phyloP scores from a whole-genome alignment of 192 early-diverging fungal species.

The Glomus cerebriforme region DNA sequence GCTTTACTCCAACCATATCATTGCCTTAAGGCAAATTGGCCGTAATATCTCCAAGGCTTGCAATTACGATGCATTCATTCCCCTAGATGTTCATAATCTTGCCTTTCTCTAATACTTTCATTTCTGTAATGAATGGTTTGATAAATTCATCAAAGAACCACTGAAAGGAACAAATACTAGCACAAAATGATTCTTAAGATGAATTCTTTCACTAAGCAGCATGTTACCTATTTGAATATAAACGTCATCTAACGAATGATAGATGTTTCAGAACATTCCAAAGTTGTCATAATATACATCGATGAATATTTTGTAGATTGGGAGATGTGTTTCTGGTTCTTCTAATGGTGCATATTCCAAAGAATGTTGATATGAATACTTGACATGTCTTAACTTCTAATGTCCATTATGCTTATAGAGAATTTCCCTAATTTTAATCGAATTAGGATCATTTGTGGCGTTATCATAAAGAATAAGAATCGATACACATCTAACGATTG shows the following conservation, averaged over 20 bases:
- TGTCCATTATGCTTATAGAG: too few species aligned
- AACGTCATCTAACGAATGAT: too few species aligned
- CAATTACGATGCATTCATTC: not conserved
- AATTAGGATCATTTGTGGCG: not conserved
- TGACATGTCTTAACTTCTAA: not conserved
- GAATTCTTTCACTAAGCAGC: not conserved
- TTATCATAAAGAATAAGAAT: not conserved
- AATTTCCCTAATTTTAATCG: not conserved
- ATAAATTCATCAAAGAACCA: constrained; percentile 3
- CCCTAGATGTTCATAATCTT: not conserved
- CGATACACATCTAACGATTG: not conserved
- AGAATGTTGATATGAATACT: not conserved
- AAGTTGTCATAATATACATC: not conserved
- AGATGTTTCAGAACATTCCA: not conserved
- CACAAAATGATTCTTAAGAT: not conserved
- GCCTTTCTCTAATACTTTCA: not conserved
- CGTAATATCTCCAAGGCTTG: not conserved
- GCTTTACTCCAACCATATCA: not conserved
- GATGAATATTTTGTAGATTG: not conserved
- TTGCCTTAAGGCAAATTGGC: too few species aligned
- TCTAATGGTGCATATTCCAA: not conserved
- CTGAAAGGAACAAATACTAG: not conserved
- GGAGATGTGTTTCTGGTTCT: not conserved
- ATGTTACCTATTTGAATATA: too few species aligned
- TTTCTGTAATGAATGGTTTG: not conserved